Conservation (phyloP, 2,329 filamentous ascomycete genomes). For the Phialocephala subalpina region DNA sequence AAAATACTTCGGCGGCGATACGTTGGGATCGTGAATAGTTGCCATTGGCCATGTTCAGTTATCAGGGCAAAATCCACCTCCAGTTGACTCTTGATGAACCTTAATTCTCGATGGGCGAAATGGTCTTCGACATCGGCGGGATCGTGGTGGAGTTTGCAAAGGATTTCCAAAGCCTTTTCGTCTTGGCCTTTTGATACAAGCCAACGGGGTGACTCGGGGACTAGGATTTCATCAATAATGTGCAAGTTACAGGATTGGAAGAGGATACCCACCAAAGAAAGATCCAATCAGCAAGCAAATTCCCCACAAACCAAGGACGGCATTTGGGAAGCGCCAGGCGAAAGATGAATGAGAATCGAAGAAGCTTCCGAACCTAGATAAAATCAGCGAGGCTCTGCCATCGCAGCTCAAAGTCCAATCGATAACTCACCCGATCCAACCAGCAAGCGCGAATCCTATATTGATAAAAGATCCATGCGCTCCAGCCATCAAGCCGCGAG, state of each 20-base stretch:
- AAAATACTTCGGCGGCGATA: conserved; percentile 25
- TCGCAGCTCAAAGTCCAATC: background rate
- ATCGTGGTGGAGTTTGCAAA: conserved; percentile 19
- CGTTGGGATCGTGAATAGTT: conserved; percentile 23
- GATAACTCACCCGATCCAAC: conserved; percentile 25
- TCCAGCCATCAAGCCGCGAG: conserved; percentile 27
- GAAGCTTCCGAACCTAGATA: conserved; percentile 20
- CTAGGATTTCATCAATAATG: conserved; percentile 9
- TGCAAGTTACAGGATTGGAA: background rate
- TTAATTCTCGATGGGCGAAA: conserved; percentile 26
- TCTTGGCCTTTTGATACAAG: conserved; percentile 18
- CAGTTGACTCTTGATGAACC: conserved; percentile 22
- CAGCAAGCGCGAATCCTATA: conserved; percentile 25
- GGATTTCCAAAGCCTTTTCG: conserved; percentile 20
- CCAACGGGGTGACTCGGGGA: conserved; percentile 23
- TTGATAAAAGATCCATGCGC: conserved; percentile 25
- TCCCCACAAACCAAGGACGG: conserved; percentile 16
- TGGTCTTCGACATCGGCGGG: conserved; percentile 17
- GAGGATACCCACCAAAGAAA: background rate
- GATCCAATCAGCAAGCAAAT: conserved; percentile 13
- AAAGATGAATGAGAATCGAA: conserved; percentile 20
- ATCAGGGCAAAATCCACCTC: conserved; percentile 17
- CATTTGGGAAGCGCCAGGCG: conserved; percentile 26
- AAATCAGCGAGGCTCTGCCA: background rate
- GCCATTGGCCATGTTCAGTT: conserved; percentile 22